Evolutionary conservation across 2,329 filamentous ascomycete species (phyloP).

Genomic region (Trichoderma koningiopsis): DNA sequence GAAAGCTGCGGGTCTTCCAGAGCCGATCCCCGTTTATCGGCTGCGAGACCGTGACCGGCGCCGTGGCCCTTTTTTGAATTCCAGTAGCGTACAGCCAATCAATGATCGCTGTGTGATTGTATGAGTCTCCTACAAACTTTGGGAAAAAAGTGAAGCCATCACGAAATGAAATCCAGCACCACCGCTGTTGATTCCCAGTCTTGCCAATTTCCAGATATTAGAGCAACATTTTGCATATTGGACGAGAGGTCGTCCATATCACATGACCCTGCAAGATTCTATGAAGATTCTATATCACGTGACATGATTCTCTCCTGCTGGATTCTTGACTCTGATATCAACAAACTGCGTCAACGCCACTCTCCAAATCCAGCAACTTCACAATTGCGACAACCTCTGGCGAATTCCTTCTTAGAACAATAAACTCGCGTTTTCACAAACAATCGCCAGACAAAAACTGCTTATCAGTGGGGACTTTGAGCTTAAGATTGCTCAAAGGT

Average conservation of each 20-base stretch:
- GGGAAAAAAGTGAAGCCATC: background rate
- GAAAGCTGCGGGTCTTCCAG: conserved; percentile 3
- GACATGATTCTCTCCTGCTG: background rate
- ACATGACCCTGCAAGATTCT: background rate
- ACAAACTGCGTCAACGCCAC: conserved; percentile 1
- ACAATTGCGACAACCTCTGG: background rate
- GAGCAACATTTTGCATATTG: background rate
- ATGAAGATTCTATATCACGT: background rate
- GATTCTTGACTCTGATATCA: conserved; percentile 9
- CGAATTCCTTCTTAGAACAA: background rate
- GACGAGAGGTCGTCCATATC: background rate
- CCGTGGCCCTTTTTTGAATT: background rate
- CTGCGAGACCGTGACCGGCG: background rate
- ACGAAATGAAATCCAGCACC: background rate
- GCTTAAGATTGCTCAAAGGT: conserved; percentile 52
- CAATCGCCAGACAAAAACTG: background rate
- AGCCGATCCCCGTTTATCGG: conserved; percentile 10
- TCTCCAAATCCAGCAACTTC: background rate
- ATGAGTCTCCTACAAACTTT: background rate
- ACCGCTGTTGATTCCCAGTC: background rate
- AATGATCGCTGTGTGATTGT: background rate
- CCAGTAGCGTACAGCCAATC: background rate
- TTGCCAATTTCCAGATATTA: background rate
- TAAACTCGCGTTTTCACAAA: background rate
- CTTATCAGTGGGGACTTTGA: conserved; percentile 33